Evolutionary conservation across 257 asterid genomes (phyloP).

Genomic region (Lantana camara): DNA sequence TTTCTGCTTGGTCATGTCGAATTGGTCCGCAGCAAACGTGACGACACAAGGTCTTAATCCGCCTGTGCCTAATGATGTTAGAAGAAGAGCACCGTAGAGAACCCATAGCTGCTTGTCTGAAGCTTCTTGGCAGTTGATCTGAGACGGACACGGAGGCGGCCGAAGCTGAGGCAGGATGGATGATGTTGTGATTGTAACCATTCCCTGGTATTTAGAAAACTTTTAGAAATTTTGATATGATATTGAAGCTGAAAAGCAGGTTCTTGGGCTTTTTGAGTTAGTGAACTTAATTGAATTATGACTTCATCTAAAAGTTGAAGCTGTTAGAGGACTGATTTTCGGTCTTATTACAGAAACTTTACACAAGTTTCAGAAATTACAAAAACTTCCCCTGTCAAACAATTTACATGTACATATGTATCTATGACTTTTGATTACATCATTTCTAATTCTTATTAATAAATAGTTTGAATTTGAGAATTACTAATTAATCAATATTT

Average conservation of each 20-base stretch:
- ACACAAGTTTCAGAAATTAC: too few relatives aligned
- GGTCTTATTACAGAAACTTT: too few relatives aligned
- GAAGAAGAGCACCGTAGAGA: constrained; percentile 61
- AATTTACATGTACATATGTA: too few relatives aligned
- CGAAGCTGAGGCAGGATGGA: constrained; percentile 66
- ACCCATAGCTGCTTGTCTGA: constrained; percentile 55
- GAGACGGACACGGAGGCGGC: constrained; percentile 78
- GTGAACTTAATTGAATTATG: too few relatives aligned
- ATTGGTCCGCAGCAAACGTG: constrained; percentile 85
- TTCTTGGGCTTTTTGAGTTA: too few relatives aligned
- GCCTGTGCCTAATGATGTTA: constrained; percentile 73
- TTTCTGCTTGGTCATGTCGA: constrained; percentile 61
- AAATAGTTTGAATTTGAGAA: too few relatives aligned
- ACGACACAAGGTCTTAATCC: constrained; percentile 82
- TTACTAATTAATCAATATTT: too few relatives aligned
- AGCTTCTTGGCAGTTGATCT: constrained; percentile 72
- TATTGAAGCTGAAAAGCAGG: neutral
- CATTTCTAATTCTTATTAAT: too few relatives aligned
- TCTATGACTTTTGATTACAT: too few relatives aligned
- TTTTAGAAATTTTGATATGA: neutral
- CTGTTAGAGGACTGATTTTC: too few relatives aligned
- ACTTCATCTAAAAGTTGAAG: too few relatives aligned
- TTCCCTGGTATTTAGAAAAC: constrained; percentile 48
- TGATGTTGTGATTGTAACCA: constrained; percentile 62
- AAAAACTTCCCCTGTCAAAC: too few relatives aligned